These are phyloP conservation scores for Pterocarpus macrocarpus DNA, from an alignment of 306 rosid genomes.

Conservation along the genomic window DNA sequence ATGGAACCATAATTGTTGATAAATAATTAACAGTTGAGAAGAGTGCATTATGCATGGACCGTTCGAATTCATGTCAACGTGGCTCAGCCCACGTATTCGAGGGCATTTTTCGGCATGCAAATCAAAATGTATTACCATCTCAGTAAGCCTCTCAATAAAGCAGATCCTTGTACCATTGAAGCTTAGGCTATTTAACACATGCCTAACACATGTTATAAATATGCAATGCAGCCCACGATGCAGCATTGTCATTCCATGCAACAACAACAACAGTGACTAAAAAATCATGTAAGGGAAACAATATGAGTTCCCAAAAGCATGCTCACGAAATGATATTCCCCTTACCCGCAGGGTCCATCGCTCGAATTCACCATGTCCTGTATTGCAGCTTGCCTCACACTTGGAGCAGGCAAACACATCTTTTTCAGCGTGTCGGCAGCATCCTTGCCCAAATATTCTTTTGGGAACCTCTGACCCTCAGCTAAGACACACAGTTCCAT, in stretches of 20 bases:
- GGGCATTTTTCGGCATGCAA: not conserved
- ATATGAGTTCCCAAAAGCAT: not conserved
- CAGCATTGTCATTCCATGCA: conserved; percentile 23
- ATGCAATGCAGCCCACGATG: not conserved
- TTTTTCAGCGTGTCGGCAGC: conserved; percentile 50
- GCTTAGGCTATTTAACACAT: not conserved
- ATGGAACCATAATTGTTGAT: not conserved
- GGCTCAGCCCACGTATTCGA: not conserved
- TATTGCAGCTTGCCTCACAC: conserved; percentile 47
- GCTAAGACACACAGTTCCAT: conserved; percentile 73
- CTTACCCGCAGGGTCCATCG: conserved; percentile 79
- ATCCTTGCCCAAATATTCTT: conserved; percentile 45
- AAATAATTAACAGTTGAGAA: not conserved
- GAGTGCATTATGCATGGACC: not conserved
- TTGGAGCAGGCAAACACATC: conserved; percentile 48
- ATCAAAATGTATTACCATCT: conserved; percentile 6
- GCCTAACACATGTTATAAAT: not conserved
- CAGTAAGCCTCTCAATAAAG: not conserved
- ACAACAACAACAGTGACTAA: not conserved
- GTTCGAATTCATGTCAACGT: not conserved
- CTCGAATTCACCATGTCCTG: conserved; percentile 48
- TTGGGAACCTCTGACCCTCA: conserved; percentile 73
- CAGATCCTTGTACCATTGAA: not conserved
- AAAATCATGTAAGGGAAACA: not conserved
- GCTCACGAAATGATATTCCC: conserved; percentile 25